Evolutionary conservation across 2,329 filamentous ascomycete genomes (phyloP), one percentile per base, ranked within the genome.

Genomic region (Talaromyces sp.): DNA sequence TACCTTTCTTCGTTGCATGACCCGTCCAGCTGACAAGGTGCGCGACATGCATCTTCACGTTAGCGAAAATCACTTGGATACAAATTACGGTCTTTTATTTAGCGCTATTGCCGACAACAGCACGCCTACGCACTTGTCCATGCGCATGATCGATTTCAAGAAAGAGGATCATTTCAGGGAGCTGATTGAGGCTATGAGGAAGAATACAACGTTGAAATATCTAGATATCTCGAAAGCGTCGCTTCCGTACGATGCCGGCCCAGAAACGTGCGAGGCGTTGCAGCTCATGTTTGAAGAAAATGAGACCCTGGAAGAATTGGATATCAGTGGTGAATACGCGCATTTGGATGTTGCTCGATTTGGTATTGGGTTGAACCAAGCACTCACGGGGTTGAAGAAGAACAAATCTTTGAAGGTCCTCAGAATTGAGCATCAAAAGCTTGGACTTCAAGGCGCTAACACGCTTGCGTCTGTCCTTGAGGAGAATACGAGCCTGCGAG

Each of bases 151-250:
- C 39, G 88, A 90, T 69, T 91, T 88, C 69, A 83, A 86, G 62
- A 83, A 85, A 64, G 86, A 89, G 69, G 77, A 82, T 11, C 81
- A 86, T 63, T 90, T 90, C 66, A 82, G 85, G 39, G 81, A 85
- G 62, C 76, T 91, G 55, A 79, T 90, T 6, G 76, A 84, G 63
- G 87, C 88, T 1, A 69, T 91, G 56, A 82, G 83, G 5, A 77
- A 77, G 46, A 91, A 91, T 69, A 85, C 78, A 18, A 86, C 85
- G 0, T 83, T 90, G 56, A 81, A 80, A 56, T 86, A 83, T 67
- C 75, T 91, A 16, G 88, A 91, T 71, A 86, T 91, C 28, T 90
- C 88, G 1, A 87, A 88, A 66, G 86, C 86, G 1, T 89, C 87
- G 0, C 77, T 91, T 23, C 88, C 88, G 14, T 86, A 86, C 60